Percentiles rank a stretch among this genome's conserved stretches.
phyloP scores from a whole-genome alignment of 257 asterid genomes.

The Solanum chmielewskii region DNA sequence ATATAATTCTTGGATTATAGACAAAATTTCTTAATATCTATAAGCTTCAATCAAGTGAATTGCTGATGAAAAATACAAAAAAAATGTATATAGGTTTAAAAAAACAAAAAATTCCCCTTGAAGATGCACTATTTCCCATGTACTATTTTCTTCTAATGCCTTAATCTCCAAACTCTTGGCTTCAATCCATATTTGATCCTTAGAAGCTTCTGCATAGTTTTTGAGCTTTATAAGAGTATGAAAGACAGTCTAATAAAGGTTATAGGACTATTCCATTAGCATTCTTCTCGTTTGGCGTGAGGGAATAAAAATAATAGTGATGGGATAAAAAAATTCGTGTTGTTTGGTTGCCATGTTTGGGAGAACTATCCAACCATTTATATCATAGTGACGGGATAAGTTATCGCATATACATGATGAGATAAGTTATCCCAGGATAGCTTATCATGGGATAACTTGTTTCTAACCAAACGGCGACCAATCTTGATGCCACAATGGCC shows the following conservation, averaged over 20 bases:
- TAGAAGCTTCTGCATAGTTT: background rate
- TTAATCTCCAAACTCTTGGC: background rate
- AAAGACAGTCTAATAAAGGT: background rate
- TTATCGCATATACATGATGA: no score
- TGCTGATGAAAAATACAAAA: background rate
- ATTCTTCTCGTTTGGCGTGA: no score
- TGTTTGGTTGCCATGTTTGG: no score
- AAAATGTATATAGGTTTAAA: background rate
- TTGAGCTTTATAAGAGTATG: background rate
- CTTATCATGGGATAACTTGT: no score
- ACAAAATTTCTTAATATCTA: no score
- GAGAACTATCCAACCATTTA: no score
- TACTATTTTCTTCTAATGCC: background rate
- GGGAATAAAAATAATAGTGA: no score
- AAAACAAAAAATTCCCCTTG: background rate
- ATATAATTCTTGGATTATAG: background rate
- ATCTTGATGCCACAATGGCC: background rate
- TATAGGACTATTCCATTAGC: background rate
- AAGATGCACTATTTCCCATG: background rate
- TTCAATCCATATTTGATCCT: background rate
- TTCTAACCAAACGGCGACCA: no score
- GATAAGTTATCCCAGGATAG: no score
- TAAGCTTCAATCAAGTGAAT: background rate
- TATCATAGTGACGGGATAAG: no score
- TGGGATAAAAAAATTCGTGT: no score